Percentiles rank a stretch among this genome's conserved stretches.
Evolutionary conservation across 1,284 basidiomycete genomes (phyloP).

Genomic region (Microbotryum lychnidis-dioicae): DNA sequence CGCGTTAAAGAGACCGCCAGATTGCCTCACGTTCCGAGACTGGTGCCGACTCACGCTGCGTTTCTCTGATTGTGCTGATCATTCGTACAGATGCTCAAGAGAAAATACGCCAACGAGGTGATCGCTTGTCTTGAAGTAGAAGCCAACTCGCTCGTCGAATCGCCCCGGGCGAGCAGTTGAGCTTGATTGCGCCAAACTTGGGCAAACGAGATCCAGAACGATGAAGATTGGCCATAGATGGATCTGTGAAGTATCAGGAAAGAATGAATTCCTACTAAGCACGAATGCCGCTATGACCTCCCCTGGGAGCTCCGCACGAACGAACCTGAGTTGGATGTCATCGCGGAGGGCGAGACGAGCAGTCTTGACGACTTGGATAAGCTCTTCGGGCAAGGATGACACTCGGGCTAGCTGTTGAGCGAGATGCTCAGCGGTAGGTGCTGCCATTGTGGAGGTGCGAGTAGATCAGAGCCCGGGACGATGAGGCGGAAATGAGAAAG

Average conservation of each 20-base stretch:
- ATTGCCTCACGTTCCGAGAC: not conserved
- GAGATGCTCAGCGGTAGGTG: slow-evolving; percentile 3
- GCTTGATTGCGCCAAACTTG: slow-evolving; percentile 9
- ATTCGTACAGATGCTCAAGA: slow-evolving; percentile 12
- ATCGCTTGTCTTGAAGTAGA: not conserved
- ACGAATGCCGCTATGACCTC: not conserved
- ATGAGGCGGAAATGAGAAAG: too few relatives aligned
- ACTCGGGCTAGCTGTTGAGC: not conserved
- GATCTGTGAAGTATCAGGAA: not conserved
- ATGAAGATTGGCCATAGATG: not conserved
- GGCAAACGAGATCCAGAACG: slow-evolving; percentile 9
- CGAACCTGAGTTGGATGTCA: slow-evolving; percentile 3
- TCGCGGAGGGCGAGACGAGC: slow-evolving; percentile 12
- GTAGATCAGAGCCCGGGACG: too few relatives aligned
- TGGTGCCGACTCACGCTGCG: slow-evolving; percentile 11
- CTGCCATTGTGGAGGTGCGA: too few relatives aligned
- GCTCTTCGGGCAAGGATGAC: not conserved
- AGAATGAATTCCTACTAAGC: not conserved
- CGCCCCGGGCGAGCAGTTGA: not conserved
- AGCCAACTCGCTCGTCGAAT: slow-evolving; percentile 1
- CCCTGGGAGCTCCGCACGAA: not conserved
- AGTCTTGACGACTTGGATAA: slow-evolving; percentile 11
- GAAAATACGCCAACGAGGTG: slow-evolving; percentile 15
- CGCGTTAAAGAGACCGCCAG: too few relatives aligned
- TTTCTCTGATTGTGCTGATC: slow-evolving; percentile 1